Evolutionary conservation across 495 filamentous ascomycete species (phyloP), one percentile per base, ranked within the genome.

Genomic region (Penicillium cataractarum): DNA sequence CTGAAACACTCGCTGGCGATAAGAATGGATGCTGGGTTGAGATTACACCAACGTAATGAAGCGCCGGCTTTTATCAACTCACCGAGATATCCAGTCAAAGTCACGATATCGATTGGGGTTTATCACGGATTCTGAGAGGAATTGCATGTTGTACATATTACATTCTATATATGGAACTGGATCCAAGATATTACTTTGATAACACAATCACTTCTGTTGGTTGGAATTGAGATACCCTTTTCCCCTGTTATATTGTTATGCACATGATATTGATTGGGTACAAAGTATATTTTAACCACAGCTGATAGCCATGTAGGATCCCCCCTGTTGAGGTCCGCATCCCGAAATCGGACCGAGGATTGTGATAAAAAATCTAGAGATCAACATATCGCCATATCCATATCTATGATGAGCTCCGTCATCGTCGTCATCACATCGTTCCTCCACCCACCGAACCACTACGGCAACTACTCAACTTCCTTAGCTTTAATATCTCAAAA

Each of bases 81-180:
- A 44, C 6, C 19, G 8, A 21, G 27, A 40, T 9, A 35, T 21
- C 37, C 42, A 54, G 51, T 60, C 42, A 21, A 58, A 19, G 56
- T 55, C 33, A 65, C 51, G 51, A 55, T 21, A 55, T 63, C 52
- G 17, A 50, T 52, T 63, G 46, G n/a, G 32, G 33, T 10, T 55
- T 46, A 6, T 49, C 10, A 33, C 10, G 58, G 48, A 12, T 52
- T 65, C 32, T 62, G 15, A 51, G 52, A 61, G 55, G 57, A n/a
- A 66, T 66, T 66, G 44, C 64, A 63, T 66, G 46, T 29, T 66
- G 57, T 66, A 60, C n/a, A 66, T 63, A 66, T 60, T 56, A 40
- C 31, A 13, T 52, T 39, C 37, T 60, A 27, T 39, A 49, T 19
- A 55, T 55, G 42, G 57, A 65, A 55, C 62, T 60, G 56, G 50